These are phyloP conservation scores for Diaporthe humulicola DNA, from an alignment of 2,329 filamentous ascomycete species.

Conservation along the genomic window DNA sequence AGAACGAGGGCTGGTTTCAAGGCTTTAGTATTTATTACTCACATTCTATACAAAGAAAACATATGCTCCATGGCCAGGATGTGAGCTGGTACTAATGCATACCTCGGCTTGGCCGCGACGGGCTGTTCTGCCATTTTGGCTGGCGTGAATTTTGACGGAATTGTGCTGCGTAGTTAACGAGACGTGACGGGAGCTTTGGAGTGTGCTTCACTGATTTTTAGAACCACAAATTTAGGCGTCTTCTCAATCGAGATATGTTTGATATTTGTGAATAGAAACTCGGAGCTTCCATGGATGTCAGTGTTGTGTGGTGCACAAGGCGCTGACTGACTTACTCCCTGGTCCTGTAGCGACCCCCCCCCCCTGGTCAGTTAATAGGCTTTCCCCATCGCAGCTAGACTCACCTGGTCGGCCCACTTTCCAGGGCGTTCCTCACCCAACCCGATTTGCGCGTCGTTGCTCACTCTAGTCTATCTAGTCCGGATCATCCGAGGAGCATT, in stretches of 20 bases:
- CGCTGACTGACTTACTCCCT: not conserved
- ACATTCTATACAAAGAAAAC: not conserved
- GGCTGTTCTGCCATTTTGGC: not conserved
- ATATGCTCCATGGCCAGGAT: not conserved
- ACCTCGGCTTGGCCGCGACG: not conserved
- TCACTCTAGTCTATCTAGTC: not conserved
- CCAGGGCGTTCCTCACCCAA: not conserved
- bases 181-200: not conserved
- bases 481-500: slow-evolving; percentile 31
- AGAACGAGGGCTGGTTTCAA: not conserved
- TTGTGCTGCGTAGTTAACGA: no score
- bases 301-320: no score
- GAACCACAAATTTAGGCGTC: not conserved
- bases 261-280: not conserved
- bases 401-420: not conserved
- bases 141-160: no score
- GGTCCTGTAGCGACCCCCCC: not conserved
- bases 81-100: not conserved
- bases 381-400: slow-evolving; percentile 2
- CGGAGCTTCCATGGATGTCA: slow-evolving; percentile 12
- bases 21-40: not conserved
- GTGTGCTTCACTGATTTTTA: not conserved
- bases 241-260: not conserved
- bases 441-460: not conserved
- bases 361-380: not conserved